Percentiles rank a stretch among this genome's conserved stretches.
phyloP scores from a whole-genome alignment of 768 basidiomycete species.

The Suillus discolor region DNA sequence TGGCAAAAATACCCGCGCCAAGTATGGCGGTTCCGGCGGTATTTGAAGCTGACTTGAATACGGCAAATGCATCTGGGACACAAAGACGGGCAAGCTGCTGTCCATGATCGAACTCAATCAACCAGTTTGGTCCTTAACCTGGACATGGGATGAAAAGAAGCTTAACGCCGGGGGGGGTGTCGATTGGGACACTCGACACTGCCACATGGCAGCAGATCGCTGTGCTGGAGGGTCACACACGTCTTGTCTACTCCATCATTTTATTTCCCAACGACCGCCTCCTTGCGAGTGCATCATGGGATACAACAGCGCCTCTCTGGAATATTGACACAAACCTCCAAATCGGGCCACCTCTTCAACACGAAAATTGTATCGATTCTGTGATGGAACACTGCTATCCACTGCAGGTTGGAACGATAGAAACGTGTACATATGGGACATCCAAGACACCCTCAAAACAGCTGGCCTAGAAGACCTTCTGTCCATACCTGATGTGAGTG shows the following conservation, averaged over 20 bases:
- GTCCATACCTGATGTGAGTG: neutral
- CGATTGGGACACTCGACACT: no score
- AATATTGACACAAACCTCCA: neutral
- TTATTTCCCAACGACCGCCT: neutral
- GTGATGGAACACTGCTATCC: neutral
- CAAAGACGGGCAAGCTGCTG: no score
- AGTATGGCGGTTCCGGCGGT: constrained; percentile 71
- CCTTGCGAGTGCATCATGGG: neutral
- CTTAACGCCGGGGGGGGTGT: no score
- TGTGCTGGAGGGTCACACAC: no score
- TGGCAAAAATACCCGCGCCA: constrained; percentile 80
- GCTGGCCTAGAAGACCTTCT: neutral
- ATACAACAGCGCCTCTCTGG: neutral
- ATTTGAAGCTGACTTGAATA: constrained; percentile 40
- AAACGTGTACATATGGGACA: neutral
- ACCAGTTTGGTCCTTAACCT: no score
- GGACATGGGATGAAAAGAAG: no score
- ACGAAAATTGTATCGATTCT: fast-evolving
- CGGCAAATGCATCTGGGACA: no score
- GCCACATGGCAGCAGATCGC: no score
- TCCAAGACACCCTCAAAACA: neutral
- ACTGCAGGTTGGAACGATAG: neutral
- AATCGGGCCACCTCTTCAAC: neutral
- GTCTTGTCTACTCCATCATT: neutral
- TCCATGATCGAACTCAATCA: no score